A percentile compares a stretch with the other conserved stretches of the same genome.
phyloP scores from a whole-genome alignment of 2,329 filamentous ascomycete genomes.

The Alternaria atra region DNA sequence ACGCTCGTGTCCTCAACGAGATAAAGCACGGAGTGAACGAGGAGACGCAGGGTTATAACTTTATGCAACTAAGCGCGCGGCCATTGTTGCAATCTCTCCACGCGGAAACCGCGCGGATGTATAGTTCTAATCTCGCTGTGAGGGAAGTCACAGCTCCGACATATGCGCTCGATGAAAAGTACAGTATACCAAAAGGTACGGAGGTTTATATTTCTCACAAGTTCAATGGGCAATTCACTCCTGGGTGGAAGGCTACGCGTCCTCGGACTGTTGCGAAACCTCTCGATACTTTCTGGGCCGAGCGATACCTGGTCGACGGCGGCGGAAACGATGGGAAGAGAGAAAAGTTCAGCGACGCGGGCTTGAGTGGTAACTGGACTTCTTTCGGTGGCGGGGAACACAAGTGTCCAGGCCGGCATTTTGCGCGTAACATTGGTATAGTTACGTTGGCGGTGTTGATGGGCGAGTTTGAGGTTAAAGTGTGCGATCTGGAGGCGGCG shows the following conservation, averaged over 20 bases:
- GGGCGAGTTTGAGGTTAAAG: slow-evolving; percentile 14
- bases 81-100: slow-evolving; percentile 28
- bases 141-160: slow-evolving; percentile 11
- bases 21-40: background rate
- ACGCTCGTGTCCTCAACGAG: background rate
- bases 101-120: slow-evolving; percentile 22
- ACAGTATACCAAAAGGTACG: slow-evolving; percentile 19
- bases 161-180: slow-evolving; percentile 23
- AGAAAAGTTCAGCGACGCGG: slow-evolving; percentile 24
- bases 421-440: slow-evolving; percentile 26
- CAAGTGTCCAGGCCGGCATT: slow-evolving; percentile 28
- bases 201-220: slow-evolving; percentile 20
- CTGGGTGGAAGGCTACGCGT: slow-evolving; percentile 6
- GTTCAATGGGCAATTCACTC: slow-evolving; percentile 14
- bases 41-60: slow-evolving; percentile 6
- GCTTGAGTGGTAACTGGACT: slow-evolving; percentile 24
- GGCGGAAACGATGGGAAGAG: background rate
- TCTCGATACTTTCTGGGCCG: slow-evolving; percentile 23
- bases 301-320: slow-evolving; percentile 17
- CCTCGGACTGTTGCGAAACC: slow-evolving; percentile 8
- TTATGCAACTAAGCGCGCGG: slow-evolving; percentile 18
- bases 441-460: slow-evolving; percentile 16
- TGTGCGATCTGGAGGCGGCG: slow-evolving; percentile 3
- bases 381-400: slow-evolving; percentile 29
- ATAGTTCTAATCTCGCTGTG: slow-evolving; percentile 14